Percentiles rank a stretch among this genome's conserved stretches.
Evolutionary conservation across 305 asterid genomes (phyloP).

Genomic region (Solanum hybrid): DNA sequence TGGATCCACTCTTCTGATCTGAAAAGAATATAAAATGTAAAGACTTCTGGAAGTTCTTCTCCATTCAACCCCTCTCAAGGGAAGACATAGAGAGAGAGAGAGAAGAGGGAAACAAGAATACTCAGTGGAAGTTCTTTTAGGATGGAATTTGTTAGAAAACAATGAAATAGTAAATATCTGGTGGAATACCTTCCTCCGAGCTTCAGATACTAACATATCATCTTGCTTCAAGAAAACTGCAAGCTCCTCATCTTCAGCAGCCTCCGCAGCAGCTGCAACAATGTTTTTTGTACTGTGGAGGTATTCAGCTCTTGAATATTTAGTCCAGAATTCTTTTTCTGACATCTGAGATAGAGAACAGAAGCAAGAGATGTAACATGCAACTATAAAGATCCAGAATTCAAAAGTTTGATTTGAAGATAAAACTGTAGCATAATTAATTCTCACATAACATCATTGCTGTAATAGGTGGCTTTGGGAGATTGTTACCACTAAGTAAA

Average conservation of each 20-base stretch:
- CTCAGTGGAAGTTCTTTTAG: not conserved
- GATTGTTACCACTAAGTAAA: slow-evolving; percentile 4
- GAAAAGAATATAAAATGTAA: slow-evolving; percentile 17
- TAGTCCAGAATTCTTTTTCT: slow-evolving; percentile 81
- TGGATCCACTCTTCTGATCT: slow-evolving; percentile 96
- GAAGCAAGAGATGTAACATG: not conserved
- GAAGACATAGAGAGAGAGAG: not conserved
- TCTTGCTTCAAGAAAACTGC: slow-evolving; percentile 96
- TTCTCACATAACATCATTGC: not conserved
- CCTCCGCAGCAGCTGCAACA: slow-evolving; percentile 98
- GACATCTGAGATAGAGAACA: slow-evolving; percentile 41
- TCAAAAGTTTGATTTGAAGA: slow-evolving; percentile 1
- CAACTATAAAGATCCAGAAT: not conserved
- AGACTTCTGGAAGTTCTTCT: not conserved
- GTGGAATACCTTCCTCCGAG: slow-evolving; percentile 73
- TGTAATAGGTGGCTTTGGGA: not conserved
- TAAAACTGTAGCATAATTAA: slow-evolving; percentile 5
- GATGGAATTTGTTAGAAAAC: not conserved
- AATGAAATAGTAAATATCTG: not conserved
- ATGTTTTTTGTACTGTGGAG: slow-evolving; percentile 86
- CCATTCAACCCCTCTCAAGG: not conserved
- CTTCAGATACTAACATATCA: slow-evolving; percentile 76
- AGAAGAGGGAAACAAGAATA: slow-evolving; percentile 12
- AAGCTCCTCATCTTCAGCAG: slow-evolving; percentile 99
- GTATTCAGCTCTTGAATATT: slow-evolving; percentile 75